Conservation (phyloP, 169 alveolate species). For the Cyclospora cayetanensis region DNA sequence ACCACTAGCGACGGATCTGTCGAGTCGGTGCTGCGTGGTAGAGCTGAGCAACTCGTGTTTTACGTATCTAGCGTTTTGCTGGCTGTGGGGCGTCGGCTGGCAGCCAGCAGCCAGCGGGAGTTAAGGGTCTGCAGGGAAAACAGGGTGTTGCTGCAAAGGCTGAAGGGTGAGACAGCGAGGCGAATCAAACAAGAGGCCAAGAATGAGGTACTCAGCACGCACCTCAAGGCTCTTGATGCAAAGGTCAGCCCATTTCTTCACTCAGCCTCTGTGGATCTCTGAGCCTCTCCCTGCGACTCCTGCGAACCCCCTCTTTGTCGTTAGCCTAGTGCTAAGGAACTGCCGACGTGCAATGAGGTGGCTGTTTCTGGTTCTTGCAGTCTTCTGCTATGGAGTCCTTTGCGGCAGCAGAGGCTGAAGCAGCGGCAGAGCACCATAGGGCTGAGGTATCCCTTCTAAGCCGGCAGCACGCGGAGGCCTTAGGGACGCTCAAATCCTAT, state of each 20-base stretch:
- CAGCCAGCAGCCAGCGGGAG: not conserved
- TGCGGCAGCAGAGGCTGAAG: conserved; percentile 27
- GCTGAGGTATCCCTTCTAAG: not conserved
- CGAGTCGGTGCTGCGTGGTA: not conserved
- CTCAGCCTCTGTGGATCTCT: not conserved
- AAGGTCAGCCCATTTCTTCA: not conserved
- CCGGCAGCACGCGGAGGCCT: not conserved
- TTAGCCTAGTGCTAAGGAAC: not conserved
- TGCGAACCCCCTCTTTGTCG: not conserved
- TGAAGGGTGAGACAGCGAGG: not conserved
- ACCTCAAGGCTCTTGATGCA: not conserved
- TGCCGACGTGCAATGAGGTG: not conserved
- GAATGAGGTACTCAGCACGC: not conserved
- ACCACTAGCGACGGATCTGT: not conserved
- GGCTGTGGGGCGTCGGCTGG: not conserved
- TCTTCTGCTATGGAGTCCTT: not conserved
- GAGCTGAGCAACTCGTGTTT: not conserved
- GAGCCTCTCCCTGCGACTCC: not conserved
- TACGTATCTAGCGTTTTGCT: not conserved
- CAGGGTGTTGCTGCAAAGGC: not conserved
- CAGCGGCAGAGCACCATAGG: conserved; percentile 11
- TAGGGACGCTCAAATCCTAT: not conserved
- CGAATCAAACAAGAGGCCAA: not conserved
- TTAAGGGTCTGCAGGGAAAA: not conserved
- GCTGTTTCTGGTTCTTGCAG: not conserved